Percentiles rank a stretch among this genome's conserved stretches.
Conservation (phyloP, 495 filamentous ascomycete genomes). For the Penicillium diatomitis region DNA sequence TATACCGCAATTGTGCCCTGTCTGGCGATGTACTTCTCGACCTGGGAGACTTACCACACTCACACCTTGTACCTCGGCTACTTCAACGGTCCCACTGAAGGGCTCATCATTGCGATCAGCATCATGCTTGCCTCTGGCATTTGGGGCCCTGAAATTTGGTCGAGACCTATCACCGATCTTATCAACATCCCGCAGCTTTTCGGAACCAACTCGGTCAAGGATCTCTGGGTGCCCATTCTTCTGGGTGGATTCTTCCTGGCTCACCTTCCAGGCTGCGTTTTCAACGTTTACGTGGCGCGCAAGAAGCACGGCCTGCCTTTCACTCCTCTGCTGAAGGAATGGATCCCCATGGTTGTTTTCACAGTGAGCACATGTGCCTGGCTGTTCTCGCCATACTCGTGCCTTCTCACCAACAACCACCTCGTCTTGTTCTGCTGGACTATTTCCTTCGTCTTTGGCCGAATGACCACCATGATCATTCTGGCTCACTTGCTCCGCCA, state of each 20-base stretch:
- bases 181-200: constrained; percentile 52
- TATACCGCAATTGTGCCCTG: constrained; percentile 89
- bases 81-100: constrained; percentile 96
- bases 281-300: constrained; percentile 73
- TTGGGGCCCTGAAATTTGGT: constrained; percentile 86
- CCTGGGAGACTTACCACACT: constrained; percentile 98
- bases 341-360: constrained; percentile 83
- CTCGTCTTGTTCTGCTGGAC: constrained; percentile 88
- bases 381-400: constrained; percentile 82
- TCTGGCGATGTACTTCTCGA: constrained; percentile 97
- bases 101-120: constrained; percentile 75
- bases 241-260: constrained; percentile 60
- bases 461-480: constrained; percentile 99
- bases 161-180: constrained; percentile 55
- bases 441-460: constrained; percentile 94
- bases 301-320: constrained; percentile 64
- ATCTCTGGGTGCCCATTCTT: constrained; percentile 81
- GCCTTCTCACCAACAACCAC: constrained; percentile 67
- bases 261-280: constrained; percentile 72
- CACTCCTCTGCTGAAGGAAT: constrained; percentile 82
- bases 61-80: constrained; percentile 95
- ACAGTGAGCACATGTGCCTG: constrained; percentile 64
- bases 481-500: constrained; percentile 88
- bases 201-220: constrained; percentile 59
- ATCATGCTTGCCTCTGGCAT: constrained; percentile 81